Evolutionary conservation across 352 stramenopile species (phyloP).

Genomic region (Pythium dissimile): DNA sequence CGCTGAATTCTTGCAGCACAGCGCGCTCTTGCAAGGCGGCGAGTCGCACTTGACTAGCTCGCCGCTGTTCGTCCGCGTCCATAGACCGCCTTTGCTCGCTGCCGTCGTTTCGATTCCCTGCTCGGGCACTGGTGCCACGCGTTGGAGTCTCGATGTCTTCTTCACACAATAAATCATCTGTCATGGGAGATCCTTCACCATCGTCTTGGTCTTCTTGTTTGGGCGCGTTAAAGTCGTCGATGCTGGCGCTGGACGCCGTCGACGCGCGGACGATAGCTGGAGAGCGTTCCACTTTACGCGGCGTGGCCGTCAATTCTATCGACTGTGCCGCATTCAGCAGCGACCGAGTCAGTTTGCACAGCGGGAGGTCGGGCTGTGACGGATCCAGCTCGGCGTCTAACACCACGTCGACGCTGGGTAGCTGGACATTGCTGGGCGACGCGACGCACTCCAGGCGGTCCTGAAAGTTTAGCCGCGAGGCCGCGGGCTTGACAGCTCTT

Average conservation of each 20-base stretch:
- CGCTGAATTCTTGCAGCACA: conserved; percentile 76
- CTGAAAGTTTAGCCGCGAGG: conserved; percentile 30
- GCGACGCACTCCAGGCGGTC: conserved; percentile 34
- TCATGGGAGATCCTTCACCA: conserved; percentile 31
- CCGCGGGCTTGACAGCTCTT: background rate
- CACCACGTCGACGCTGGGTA: conserved; percentile 36
- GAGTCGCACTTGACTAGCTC: conserved; percentile 6
- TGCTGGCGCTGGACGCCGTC: background rate
- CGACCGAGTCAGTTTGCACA: conserved; percentile 53
- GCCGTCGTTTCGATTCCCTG: background rate
- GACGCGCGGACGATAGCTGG: background rate
- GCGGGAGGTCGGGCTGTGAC: conserved; percentile 1
- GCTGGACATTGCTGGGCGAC: background rate
- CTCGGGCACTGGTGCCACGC: background rate
- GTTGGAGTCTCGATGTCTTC: conserved; percentile 57
- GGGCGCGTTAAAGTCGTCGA: background rate
- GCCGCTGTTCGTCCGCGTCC: background rate
- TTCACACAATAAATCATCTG: conserved; percentile 54
- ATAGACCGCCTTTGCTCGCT: background rate
- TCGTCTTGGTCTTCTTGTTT: background rate
- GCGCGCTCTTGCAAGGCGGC: conserved; percentile 62
- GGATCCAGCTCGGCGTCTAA: conserved; percentile 29
- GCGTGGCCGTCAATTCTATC: conserved; percentile 35
- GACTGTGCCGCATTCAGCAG: conserved; percentile 44
- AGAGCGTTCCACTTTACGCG: conserved; percentile 4